These are phyloP conservation scores for Mycena vulgaris DNA, from an alignment of 768 basidiomycete species.

Conservation along the genomic window DNA sequence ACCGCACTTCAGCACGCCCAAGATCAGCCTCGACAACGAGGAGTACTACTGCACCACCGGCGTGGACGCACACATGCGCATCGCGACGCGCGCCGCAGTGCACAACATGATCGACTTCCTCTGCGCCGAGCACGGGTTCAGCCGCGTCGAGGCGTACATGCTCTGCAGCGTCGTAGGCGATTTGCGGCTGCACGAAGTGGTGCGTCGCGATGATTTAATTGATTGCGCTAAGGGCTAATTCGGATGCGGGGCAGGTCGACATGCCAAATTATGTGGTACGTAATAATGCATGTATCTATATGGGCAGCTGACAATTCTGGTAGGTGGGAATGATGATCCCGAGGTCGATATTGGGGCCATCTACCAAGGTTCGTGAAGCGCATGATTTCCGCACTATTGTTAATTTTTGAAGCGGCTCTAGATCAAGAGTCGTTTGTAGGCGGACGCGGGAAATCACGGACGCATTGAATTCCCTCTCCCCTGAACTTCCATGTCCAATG, in stretches of 20 bases:
- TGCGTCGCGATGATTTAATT: conserved; percentile 42
- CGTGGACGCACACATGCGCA: conserved; percentile 67
- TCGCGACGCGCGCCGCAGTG: conserved; percentile 70
- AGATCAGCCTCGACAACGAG: conserved; percentile 44
- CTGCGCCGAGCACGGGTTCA: conserved; percentile 58
- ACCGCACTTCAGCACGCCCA: conserved; percentile 65
- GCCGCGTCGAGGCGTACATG: conserved; percentile 68
- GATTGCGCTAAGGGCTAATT: background rate
- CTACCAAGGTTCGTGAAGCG: too few species aligned
- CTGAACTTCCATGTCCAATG: too few species aligned
- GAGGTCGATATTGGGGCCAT: too few species aligned
- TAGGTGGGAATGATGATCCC: too few species aligned
- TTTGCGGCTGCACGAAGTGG: conserved; percentile 75
- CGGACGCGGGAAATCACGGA: too few species aligned
- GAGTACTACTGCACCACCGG: conserved; percentile 75
- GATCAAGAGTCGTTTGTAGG: too few species aligned
- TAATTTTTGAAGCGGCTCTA: too few species aligned
- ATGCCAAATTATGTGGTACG: conserved; percentile 76
- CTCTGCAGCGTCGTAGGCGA: conserved; percentile 74
- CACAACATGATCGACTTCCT: conserved; percentile 72
- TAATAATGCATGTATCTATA: too few species aligned
- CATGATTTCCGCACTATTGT: too few species aligned
- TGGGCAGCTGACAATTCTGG: too few species aligned
- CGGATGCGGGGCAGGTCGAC: conserved; percentile 66
- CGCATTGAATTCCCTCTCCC: too few species aligned